Evolutionary conservation across 805 yeast genomes (phyloP).

Genomic region (Saturnispora ahearnii): DNA sequence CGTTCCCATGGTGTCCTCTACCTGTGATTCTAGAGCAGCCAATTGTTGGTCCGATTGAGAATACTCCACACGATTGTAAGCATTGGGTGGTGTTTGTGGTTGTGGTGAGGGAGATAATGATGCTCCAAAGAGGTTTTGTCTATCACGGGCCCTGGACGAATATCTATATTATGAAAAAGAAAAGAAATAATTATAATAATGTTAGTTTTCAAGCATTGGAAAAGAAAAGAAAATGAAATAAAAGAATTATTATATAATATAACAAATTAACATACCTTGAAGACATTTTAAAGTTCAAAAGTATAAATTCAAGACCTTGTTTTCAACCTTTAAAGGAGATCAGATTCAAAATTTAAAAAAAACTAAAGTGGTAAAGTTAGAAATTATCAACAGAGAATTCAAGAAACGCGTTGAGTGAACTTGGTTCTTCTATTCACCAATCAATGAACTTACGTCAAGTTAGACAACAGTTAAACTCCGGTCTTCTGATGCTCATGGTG

Average conservation of each 20-base stretch:
- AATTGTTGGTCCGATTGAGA: constrained; percentile 38
- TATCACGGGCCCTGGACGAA: constrained; percentile 6
- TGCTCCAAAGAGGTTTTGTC: constrained; percentile 7
- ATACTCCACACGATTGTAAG: constrained; percentile 34
- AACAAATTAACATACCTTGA: constrained; percentile 13
- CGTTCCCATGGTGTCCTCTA: constrained; percentile 46
- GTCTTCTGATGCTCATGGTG: constrained; percentile 66
- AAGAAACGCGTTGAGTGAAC: neutral
- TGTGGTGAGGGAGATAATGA: constrained; percentile 7
- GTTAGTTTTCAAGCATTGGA: neutral
- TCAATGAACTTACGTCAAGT: constrained; percentile 25
- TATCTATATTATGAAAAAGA: neutral
- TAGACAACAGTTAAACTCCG: constrained; percentile 30
- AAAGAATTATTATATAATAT: neutral
- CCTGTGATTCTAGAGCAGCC: constrained; percentile 58
- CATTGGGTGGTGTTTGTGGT: constrained; percentile 30
- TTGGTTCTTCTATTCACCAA: neutral
- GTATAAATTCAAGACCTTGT: neutral
- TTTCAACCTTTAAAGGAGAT: neutral
- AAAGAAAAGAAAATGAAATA: too few species aligned
- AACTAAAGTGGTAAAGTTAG: neutral
- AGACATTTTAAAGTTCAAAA: constrained; percentile 11
- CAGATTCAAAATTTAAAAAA: neutral
- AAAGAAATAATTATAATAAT: neutral
- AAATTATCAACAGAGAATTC: neutral